phyloP scores from a whole-genome alignment of 352 stramenopile genomes.

The Pythium myriotylum region DNA sequence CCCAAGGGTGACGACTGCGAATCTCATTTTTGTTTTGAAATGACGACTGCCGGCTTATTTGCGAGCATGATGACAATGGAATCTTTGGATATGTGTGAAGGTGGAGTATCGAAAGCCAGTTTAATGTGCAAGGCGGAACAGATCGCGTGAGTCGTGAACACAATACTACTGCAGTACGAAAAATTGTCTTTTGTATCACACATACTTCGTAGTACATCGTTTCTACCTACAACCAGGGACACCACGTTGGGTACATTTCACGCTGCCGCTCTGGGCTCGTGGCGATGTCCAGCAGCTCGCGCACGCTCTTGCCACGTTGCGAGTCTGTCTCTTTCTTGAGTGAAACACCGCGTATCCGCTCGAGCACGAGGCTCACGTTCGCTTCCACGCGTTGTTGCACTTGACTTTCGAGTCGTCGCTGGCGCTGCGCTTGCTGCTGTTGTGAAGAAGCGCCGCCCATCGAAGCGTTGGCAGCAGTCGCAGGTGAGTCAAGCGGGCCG shows the following conservation, averaged over 20 bases:
- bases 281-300: slow-evolving; percentile 81
- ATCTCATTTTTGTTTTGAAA: too few relatives aligned
- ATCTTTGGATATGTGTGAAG: too few relatives aligned
- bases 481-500: slow-evolving; percentile 29
- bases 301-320: slow-evolving; percentile 71
- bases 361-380: slow-evolving; percentile 84
- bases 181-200: not conserved
- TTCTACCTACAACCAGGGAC: slow-evolving; percentile 72
- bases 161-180: not conserved
- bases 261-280: slow-evolving; percentile 78
- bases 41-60: too few relatives aligned
- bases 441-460: too few relatives aligned
- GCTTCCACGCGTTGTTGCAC: slow-evolving; percentile 86
- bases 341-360: slow-evolving; percentile 76
- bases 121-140: not conserved
- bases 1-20: not conserved
- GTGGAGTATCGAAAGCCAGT: too few relatives aligned
- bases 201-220: too few relatives aligned
- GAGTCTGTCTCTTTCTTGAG: slow-evolving; percentile 75
- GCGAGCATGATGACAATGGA: too few relatives aligned
- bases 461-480: slow-evolving; percentile 6
- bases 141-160: not conserved
- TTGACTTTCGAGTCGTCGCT: slow-evolving; percentile 73
- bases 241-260: slow-evolving; percentile 90
- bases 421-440: slow-evolving; percentile 29